Percentiles rank a stretch among this genome's conserved stretches.
phyloP scores from a whole-genome alignment of 2,329 filamentous ascomycete genomes.

The Nemania serpens region DNA sequence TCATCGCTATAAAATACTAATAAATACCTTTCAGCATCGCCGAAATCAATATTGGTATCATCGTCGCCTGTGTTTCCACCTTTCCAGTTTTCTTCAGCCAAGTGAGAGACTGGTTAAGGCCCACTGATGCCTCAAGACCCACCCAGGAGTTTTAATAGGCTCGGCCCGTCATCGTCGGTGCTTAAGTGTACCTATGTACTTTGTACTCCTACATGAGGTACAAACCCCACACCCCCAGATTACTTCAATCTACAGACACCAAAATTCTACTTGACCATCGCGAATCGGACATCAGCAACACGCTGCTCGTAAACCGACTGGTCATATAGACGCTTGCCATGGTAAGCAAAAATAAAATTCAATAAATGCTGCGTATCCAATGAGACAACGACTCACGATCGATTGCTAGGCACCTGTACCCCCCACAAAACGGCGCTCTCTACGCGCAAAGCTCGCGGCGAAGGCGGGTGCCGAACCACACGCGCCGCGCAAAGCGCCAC shows the following conservation, averaged over 20 bases:
- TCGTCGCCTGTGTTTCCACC: neutral
- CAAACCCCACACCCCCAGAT: no score
- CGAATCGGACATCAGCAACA: neutral
- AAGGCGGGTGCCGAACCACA: constrained; percentile 55
- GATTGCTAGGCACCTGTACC: constrained; percentile 46
- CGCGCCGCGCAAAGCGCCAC: constrained; percentile 57
- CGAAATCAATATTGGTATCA: neutral
- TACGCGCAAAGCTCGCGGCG: constrained; percentile 60
- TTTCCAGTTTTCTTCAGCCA: neutral
- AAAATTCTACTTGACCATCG: neutral
- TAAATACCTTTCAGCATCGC: neutral
- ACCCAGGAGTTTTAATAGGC: no score
- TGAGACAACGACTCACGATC: constrained; percentile 12
- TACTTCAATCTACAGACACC: no score
- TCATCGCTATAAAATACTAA: no score
- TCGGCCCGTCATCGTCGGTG: no score
- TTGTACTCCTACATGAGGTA: no score
- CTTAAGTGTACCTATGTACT: no score
- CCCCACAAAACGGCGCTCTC: constrained; percentile 59
- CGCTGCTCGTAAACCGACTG: neutral
- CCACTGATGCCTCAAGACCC: neutral
- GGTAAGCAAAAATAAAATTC: constrained; percentile 15
- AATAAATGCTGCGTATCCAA: neutral
- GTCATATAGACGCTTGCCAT: constrained; percentile 5
- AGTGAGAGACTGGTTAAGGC: neutral